A percentile compares a stretch with the other conserved stretches of the same genome.
These are phyloP conservation scores for Cercospora zeae-maydis DNA, from an alignment of 2,329 filamentous ascomycete species.

Conservation along the genomic window DNA sequence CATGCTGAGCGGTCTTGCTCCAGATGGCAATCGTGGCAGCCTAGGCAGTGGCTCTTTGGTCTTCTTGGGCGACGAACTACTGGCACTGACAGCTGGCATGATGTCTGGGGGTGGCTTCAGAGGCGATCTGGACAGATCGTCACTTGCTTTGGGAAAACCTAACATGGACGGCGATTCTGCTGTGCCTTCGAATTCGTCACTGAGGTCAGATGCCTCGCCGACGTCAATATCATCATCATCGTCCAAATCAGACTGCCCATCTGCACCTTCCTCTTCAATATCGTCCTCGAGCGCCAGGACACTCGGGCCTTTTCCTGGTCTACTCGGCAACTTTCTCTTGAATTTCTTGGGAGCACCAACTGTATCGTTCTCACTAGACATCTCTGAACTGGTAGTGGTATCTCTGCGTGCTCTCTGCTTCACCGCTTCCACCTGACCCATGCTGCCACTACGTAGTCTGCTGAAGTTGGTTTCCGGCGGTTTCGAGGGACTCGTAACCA, in stretches of 20 bases:
- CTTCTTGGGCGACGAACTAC: constrained; percentile 57
- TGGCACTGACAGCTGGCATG: constrained; percentile 42
- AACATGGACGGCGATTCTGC: constrained; percentile 70
- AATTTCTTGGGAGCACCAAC: constrained; percentile 55
- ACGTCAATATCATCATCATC: constrained; percentile 40
- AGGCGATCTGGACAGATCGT: constrained; percentile 48
- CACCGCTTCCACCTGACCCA: constrained; percentile 64
- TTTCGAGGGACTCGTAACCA: constrained; percentile 48
- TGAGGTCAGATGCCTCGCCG: constrained; percentile 39
- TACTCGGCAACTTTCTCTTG: constrained; percentile 55
- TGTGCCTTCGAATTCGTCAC: constrained; percentile 56
- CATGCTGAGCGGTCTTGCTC: constrained; percentile 64
- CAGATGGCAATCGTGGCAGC: constrained; percentile 66
- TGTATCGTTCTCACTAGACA: constrained; percentile 74
- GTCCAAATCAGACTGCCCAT: constrained; percentile 33
- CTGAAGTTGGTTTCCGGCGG: constrained; percentile 37
- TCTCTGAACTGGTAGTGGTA: constrained; percentile 76
- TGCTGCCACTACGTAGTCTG: constrained; percentile 61
- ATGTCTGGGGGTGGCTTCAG: constrained; percentile 44
- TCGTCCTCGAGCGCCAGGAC: constrained; percentile 25
- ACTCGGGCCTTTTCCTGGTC: constrained; percentile 51
- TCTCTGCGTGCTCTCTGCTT: constrained; percentile 66
- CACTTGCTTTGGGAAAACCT: constrained; percentile 54
- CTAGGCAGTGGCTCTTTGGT: constrained; percentile 55
- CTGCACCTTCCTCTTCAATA: constrained; percentile 45